Evolutionary conservation across 2,329 filamentous ascomycete genomes (phyloP), one percentile per base, ranked within the genome.

Genomic region (Ophiosphaerella korrae): DNA sequence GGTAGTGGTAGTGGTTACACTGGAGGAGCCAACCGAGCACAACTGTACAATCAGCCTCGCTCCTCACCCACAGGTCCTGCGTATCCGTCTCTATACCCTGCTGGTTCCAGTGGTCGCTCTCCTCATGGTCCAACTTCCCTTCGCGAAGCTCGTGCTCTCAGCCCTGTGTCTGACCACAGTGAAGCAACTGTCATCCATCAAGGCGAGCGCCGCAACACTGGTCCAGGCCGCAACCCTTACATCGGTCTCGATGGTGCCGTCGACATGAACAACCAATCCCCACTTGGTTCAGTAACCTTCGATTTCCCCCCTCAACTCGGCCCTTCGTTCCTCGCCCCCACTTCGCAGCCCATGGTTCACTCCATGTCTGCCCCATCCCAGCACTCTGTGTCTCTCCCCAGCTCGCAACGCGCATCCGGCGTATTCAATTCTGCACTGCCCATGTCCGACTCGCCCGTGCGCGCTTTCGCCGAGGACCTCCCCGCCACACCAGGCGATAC

Each of bases 401-500:
- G 60, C 40, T 67, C 62, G 7, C 64, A 71, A 2, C 85, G 87
- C 36, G 88, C 84, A 63, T 92, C 89, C 0, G 89, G 88, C 5
- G 78, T 96, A 18, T 96, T 96, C 77, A 90, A 90, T 53, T 96
- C 92, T 1, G 92, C 92, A 5, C 83, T 96, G 70, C 92, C 92
- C 1, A 83, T 92, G 77, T 83, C 87, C 1, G 90, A 95, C 62
- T 70, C 64, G 2, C 70, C 70, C 6, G 53, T 60, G 16, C 58
- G 62, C 4, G 58, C 62, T 37, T 63, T 61, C 18, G 51, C 57
- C 23, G 62, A 58, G 29, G 63, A 66, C 3, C 55, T 64, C 1
- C 67, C 67, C 2, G 55, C 56, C 6, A 67, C 70, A 4, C 34
- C 79, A 72, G 39, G 78, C 78, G 45, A 78, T 34, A 75, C 77